These are phyloP conservation scores for Phaeophleospora eucalypticola DNA, from an alignment of 2,329 filamentous ascomycete genomes.

Conservation along the genomic window DNA sequence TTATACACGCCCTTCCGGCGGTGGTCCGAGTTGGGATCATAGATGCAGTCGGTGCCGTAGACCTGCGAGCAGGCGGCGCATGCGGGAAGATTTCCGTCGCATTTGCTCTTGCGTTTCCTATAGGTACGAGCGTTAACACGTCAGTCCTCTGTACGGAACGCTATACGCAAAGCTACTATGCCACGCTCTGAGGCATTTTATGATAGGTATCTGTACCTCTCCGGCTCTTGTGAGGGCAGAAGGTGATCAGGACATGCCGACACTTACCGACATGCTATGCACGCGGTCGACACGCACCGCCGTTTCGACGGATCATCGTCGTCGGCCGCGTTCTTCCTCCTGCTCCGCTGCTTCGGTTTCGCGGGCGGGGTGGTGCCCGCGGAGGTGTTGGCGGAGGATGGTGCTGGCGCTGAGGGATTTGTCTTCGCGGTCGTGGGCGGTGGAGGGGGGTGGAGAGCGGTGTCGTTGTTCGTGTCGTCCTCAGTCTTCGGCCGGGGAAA, in stretches of 20 bases:
- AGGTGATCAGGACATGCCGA: too few relatives aligned
- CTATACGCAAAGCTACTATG: too few relatives aligned
- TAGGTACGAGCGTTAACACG: too few relatives aligned
- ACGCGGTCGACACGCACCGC: conserved; percentile 38
- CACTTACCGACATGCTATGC: conserved; percentile 32
- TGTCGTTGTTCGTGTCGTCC: not conserved
- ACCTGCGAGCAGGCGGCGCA: conserved; percentile 96
- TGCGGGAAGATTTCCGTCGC: conserved; percentile 84
- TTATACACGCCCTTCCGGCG: conserved; percentile 95
- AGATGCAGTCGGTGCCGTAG: conserved; percentile 84
- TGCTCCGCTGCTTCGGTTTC: conserved; percentile 23
- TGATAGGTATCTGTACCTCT: too few relatives aligned
- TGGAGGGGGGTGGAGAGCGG: not conserved
- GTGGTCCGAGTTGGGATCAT: conserved; percentile 94
- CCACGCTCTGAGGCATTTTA: too few relatives aligned
- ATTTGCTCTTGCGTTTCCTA: conserved; percentile 47
- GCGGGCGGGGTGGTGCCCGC: conserved; percentile 1
- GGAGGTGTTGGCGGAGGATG: not conserved
- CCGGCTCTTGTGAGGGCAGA: too few relatives aligned
- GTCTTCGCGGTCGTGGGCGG: not conserved
- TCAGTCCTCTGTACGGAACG: too few relatives aligned
- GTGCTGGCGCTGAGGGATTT: not conserved
- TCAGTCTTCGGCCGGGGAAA: too few relatives aligned
- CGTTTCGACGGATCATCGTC: conserved; percentile 42
- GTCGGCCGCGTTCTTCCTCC: conserved; percentile 20